Evolutionary conservation across 1,139 yeast species (phyloP), one percentile per base, ranked within the genome.

Genomic region (Taphrina sp.): DNA sequence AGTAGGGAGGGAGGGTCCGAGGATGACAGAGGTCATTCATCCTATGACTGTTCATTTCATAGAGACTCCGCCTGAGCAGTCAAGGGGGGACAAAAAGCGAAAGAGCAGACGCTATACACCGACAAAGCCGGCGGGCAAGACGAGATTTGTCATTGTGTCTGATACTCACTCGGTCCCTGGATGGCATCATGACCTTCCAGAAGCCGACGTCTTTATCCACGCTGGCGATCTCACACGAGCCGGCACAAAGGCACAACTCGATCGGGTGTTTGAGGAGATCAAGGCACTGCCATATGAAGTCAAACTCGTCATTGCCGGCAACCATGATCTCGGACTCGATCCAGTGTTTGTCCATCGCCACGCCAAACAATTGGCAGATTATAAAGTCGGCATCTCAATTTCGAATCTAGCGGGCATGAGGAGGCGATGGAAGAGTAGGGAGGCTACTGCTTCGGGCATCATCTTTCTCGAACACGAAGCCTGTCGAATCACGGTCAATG

Each of bases 321-420:
- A 52, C 45, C 56, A 52, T 23, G 56, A 52, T 35, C 42, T 42
- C 17, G 49, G 49, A 2, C 49, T 52, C 36, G 56, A 52, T 42
- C 42, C 42, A 22, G n/a, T 24, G 10, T 49, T 49, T 12, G 14
- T 29, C 36, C 31, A 29, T 23, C 29, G 26, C 7, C 54, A 49
- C n/a, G 39, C 39, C 10, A 12, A 35, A 14, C 36, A 34, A 12
- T 26, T 45, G 14, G 14, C 22, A n/a, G 29, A 33, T 19, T 22
- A 26, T 22, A n/a, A 17, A 34, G 17, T 24, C 23, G 35, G 42
- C 5, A 14, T 35, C 29, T 16, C 31, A n/a, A 2, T 17, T 22
- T 16, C 42, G 19, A 5, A 10, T 7, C n/a, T 14, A 5, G 14
- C 12, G 14, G 28, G 31, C 24, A 14, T 35, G 37, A n/a, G 35